phyloP scores from a whole-genome alignment of 352 stramenopile genomes.

The Globisporangium abappressorium region DNA sequence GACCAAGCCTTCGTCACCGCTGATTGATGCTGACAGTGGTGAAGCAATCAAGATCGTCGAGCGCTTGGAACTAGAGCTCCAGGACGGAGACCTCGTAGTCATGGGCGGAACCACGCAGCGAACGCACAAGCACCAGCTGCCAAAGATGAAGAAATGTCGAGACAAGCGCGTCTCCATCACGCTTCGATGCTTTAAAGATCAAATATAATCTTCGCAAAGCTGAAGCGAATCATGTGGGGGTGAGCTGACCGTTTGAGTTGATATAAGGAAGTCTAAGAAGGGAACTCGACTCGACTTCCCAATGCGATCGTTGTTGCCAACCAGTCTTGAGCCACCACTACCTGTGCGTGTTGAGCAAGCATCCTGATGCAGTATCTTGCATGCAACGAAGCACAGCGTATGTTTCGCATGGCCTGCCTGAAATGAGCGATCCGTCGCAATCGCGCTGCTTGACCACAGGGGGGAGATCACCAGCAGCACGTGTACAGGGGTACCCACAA shows the following conservation, averaged over 20 bases:
- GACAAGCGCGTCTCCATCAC: conserved; percentile 14
- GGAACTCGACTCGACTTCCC: too few species aligned
- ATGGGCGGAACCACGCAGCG: conserved; percentile 46
- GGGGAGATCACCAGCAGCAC: neutral
- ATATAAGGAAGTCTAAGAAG: neutral
- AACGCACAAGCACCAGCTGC: conserved; percentile 45
- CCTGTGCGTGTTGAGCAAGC: neutral
- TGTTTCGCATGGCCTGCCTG: too few species aligned
- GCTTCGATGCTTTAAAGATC: conserved; percentile 18
- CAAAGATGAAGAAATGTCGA: conserved; percentile 24
- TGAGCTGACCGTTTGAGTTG: neutral
- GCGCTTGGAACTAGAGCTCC: conserved; percentile 29
- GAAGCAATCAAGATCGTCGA: neutral
- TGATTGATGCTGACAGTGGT: neutral
- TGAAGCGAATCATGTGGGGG: neutral
- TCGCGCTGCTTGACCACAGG: neutral
- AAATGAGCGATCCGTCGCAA: neutral
- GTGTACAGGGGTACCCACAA: too few species aligned
- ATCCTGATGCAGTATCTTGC: too few species aligned
- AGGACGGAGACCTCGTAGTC: conserved; percentile 43
- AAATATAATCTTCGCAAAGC: neutral
- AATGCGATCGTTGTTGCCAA: neutral
- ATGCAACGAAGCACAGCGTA: too few species aligned
- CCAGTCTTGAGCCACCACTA: neutral
- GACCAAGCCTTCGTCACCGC: neutral